Base-by-base conservation (phyloP, 768 basidiomycete species). In the Kwoniella newhampshirensis region DNA sequence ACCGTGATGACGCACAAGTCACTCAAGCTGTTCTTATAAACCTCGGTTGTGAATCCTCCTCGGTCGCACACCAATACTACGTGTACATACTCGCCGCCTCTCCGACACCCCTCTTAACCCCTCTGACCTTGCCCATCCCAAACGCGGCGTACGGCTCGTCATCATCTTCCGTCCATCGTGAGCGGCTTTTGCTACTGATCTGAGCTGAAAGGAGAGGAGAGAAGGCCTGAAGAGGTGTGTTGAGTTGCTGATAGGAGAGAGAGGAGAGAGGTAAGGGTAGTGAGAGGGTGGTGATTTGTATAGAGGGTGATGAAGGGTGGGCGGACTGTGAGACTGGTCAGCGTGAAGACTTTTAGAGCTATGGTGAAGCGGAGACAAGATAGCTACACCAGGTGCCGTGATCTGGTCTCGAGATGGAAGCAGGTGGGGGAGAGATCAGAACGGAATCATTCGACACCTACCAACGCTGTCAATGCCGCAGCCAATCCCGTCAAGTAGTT, bases 401-500 rank as follows among this genome's bases (percentile, higher is more conserved):
- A n/a, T n/a, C n/a, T n/a, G n/a, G n/a, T n/a, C n/a, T n/a, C n/a
- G n/a, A n/a, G n/a, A n/a, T n/a, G n/a, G n/a, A n/a, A n/a, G n/a
- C n/a, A n/a, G n/a, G n/a, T n/a, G n/a, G n/a, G n/a, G n/a, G n/a
- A n/a, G n/a, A n/a, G n/a, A n/a, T n/a, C n/a, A n/a, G n/a, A n/a
- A n/a, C n/a, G n/a, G n/a, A n/a, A n/a, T n/a, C n/a, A n/a, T n/a
- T n/a, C n/a, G n/a, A n/a, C n/a, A 59, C 63, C 51, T 30, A 68
- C 66, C 17, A 59, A 20, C 15, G 65, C 58, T n/a, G 56, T 47
- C 23, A 70, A 46, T 48, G 62, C 66, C 11, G 49, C 68, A 4
- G 60, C 56, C 15, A 67, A n/a, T n/a, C 68, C 68, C 9, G 68
- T 70, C 12, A 65, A 27, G 45, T 70, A 67, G 51, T 70, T 70